Percentiles rank a stretch among this genome's conserved stretches.
phyloP scores from a whole-genome alignment of 164 flowering plant species.

The Litsea cubeba region DNA sequence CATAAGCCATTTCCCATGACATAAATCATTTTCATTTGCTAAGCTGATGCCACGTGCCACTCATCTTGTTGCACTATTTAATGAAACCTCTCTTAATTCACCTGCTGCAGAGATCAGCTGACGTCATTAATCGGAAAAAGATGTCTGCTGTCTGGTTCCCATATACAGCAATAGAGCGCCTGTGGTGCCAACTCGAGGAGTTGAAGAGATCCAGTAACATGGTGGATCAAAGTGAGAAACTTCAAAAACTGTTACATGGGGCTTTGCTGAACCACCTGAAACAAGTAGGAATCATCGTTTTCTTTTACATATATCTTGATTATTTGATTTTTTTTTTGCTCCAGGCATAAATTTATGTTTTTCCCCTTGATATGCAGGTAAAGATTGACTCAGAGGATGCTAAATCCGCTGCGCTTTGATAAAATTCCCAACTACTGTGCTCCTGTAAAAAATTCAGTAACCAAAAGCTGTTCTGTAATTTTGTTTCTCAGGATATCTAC shows the following conservation, averaged over 20 bases:
- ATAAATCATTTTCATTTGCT: background rate
- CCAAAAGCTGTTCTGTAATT: background rate
- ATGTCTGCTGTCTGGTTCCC: conserved; percentile 91
- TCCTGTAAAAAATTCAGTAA: background rate
- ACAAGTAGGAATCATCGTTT: conserved; percentile 34
- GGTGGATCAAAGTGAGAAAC: conserved; percentile 71
- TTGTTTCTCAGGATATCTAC: too few species aligned
- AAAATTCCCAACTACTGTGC: conserved; percentile 21
- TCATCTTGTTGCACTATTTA: background rate
- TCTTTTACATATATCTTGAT: background rate
- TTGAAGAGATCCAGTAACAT: conserved; percentile 50
- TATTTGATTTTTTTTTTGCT: background rate
- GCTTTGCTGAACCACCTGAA: conserved; percentile 66
- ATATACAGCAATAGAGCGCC: conserved; percentile 61
- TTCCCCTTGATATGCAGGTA: conserved; percentile 34
- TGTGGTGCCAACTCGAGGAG: conserved; percentile 74
- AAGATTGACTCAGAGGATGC: conserved; percentile 71
- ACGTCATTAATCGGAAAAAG: conserved; percentile 63
- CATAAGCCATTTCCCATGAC: background rate
- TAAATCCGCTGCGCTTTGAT: conserved; percentile 21
- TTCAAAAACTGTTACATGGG: conserved; percentile 52
- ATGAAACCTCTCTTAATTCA: background rate
- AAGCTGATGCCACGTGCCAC: background rate
- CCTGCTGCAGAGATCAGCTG: conserved; percentile 62
- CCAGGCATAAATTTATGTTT: background rate